A percentile compares a stretch with the other conserved stretches of the same genome.
These are phyloP conservation scores for Mortierella antarctica DNA, from an alignment of 192 early-diverging fungal species.

Conservation along the genomic window DNA sequence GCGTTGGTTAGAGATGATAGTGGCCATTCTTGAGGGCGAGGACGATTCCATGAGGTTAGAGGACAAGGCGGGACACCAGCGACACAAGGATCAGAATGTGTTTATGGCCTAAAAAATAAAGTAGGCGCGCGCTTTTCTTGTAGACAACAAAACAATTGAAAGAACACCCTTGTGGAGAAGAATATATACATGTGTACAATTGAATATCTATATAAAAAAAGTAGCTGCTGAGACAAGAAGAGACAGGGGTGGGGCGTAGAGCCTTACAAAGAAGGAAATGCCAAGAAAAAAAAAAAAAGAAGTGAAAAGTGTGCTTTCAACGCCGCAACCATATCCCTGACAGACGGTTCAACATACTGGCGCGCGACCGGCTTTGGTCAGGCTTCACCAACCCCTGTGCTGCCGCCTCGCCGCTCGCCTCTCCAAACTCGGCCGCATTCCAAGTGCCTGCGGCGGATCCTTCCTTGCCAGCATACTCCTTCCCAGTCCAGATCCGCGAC, in stretches of 20 bases:
- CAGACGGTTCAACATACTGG: slow-evolving; percentile 40
- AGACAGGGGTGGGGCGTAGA: too few relatives aligned
- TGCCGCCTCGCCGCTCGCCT: slow-evolving; percentile 17
- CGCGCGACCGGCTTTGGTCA: not conserved
- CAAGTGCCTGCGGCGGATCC: slow-evolving; percentile 7
- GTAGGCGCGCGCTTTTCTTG: not conserved
- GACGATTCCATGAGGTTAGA: slow-evolving; percentile 33
- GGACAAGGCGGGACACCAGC: slow-evolving; percentile 27
- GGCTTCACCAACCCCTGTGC: slow-evolving; percentile 10
- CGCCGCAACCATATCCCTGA: slow-evolving; percentile 47
- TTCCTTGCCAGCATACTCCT: slow-evolving; percentile 13
- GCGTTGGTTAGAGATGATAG: slow-evolving; percentile 50
- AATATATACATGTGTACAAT: not conserved
- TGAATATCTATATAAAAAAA: too few relatives aligned
- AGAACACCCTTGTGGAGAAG: not conserved
- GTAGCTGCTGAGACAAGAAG: too few relatives aligned
- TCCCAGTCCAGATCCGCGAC: slow-evolving; percentile 39
- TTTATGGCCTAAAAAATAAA: slow-evolving; percentile 29
- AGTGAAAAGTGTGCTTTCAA: not conserved
- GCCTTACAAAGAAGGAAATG: too few relatives aligned
- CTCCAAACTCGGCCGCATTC: slow-evolving; percentile 40
- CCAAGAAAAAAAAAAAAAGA: not conserved
- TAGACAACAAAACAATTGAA: not conserved
- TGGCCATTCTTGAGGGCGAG: slow-evolving; percentile 46
- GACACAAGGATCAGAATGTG: slow-evolving; percentile 31